Evolutionary conservation across 1,139 yeast species (phyloP).

Genomic region (Debaryomyces sp.): DNA sequence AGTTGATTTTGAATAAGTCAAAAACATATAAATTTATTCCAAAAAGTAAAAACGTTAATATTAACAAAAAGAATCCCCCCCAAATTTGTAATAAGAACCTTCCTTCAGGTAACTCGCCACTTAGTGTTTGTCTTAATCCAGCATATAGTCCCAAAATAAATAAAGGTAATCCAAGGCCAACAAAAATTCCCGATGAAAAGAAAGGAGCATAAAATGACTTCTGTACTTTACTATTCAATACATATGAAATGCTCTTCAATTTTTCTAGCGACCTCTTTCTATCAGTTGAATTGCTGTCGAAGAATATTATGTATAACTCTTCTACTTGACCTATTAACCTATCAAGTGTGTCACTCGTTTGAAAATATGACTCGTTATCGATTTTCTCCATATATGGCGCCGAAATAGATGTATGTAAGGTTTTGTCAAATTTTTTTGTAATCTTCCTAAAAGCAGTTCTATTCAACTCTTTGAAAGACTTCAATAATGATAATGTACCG

Average conservation of each 20-base stretch:
- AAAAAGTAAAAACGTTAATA: constrained; percentile 62
- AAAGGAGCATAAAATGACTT: constrained; percentile 43
- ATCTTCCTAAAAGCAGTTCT: constrained; percentile 88
- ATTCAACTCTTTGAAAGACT: constrained; percentile 75
- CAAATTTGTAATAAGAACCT: constrained; percentile 75
- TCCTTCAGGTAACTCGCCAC: constrained; percentile 51
- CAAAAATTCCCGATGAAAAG: constrained; percentile 61
- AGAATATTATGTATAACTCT: constrained; percentile 64
- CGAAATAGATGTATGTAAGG: constrained; percentile 53
- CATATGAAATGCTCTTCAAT: constrained; percentile 54
- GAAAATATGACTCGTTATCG: constrained; percentile 55
- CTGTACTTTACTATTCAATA: constrained; percentile 36
- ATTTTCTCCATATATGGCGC: constrained; percentile 62
- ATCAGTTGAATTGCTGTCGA: constrained; percentile 68
- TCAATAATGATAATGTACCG: constrained; percentile 74
- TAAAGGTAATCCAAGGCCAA: constrained; percentile 75
- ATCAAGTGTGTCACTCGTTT: constrained; percentile 67
- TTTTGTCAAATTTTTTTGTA: constrained; percentile 86
- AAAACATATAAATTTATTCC: constrained; percentile 73
- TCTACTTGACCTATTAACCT: constrained; percentile 64
- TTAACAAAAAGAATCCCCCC: constrained; percentile 83
- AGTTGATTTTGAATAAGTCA: constrained; percentile 76
- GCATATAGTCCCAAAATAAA: constrained; percentile 52
- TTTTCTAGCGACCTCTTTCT: constrained; percentile 76
- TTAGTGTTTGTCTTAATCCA: constrained; percentile 48